A percentile compares a stretch with the other conserved stretches of the same genome.
Conservation (phyloP, 2,329 filamentous ascomycete species). For the Alternaria tenuissima region DNA sequence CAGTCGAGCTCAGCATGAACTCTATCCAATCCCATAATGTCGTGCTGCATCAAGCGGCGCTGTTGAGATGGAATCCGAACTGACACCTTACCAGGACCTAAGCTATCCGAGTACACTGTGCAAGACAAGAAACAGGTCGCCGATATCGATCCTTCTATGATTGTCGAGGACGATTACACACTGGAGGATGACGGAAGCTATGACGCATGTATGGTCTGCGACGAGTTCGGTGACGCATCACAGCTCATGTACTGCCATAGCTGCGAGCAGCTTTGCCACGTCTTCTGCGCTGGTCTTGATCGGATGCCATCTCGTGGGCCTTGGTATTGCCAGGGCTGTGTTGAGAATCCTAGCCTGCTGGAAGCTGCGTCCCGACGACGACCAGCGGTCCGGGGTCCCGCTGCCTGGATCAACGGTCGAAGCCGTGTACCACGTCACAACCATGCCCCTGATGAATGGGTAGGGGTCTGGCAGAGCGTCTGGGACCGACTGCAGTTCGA, state of each 20-base stretch:
- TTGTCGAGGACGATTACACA: conserved; percentile 74
- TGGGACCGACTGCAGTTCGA: conserved; percentile 82
- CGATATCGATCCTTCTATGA: conserved; percentile 84
- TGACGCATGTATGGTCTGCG: conserved; percentile 85
- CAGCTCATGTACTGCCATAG: conserved; percentile 88
- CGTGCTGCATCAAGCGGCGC: conserved; percentile 10
- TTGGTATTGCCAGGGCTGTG: conserved; percentile 93
- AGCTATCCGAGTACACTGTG: conserved; percentile 69
- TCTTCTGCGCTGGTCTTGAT: conserved; percentile 87
- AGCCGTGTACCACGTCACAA: conserved; percentile 43
- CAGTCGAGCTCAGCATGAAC: conserved; percentile 39
- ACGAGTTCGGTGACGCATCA: conserved; percentile 80
- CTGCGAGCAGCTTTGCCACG: conserved; percentile 90
- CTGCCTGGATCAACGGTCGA: conserved; percentile 42
- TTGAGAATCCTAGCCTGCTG: conserved; percentile 49
- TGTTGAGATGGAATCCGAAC: conserved; percentile 10
- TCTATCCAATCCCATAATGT: conserved; percentile 18
- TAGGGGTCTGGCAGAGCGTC: conserved; percentile 87
- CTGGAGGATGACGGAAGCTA: conserved; percentile 53
- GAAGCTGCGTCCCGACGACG: conserved; percentile 47
- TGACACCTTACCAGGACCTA: conserved; percentile 56
- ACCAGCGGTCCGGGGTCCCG: conserved; percentile 37
- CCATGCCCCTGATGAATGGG: conserved; percentile 59
- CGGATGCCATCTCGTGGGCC: conserved; percentile 72
- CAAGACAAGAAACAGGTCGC: conserved; percentile 88